Conservation (phyloP, 352 stramenopile genomes). For the Achlya hypogyna region DNA sequence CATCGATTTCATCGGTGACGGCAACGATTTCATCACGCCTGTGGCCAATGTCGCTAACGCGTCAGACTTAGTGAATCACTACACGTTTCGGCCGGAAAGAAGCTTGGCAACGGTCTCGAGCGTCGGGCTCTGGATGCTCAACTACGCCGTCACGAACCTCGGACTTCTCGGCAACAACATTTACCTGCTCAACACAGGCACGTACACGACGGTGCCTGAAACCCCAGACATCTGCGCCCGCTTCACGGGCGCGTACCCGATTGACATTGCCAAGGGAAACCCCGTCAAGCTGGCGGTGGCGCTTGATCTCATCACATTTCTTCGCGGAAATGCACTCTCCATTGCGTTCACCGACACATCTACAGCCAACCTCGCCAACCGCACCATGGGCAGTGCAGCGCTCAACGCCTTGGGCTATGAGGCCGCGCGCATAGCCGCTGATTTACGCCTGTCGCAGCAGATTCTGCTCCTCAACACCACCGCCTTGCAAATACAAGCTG, state of each 20-base stretch:
- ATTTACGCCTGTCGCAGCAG: neutral
- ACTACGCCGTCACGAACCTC: neutral
- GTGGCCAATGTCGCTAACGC: neutral
- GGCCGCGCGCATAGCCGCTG: neutral
- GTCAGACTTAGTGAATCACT: neutral
- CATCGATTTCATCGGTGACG: constrained; percentile 3
- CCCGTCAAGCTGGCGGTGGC: neutral
- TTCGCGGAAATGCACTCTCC: neutral
- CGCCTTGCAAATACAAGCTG: neutral
- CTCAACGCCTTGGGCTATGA: too few species aligned
- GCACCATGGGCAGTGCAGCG: too few species aligned
- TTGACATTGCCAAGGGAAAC: neutral
- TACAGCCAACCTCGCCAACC: too few species aligned
- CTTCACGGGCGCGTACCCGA: neutral
- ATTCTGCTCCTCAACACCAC: neutral
- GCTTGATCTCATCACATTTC: neutral
- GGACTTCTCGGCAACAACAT: neutral
- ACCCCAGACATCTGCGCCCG: neutral
- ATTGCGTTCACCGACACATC: neutral
- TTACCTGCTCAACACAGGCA: neutral
- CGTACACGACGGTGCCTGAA: too few species aligned
- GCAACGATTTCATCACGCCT: neutral
- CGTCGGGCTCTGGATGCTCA: neutral
- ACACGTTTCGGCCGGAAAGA: neutral
- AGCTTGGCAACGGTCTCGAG: neutral